phyloP scores from a whole-genome alignment of 2,329 filamentous ascomycete species.

The Dactylellina haptotyla region DNA sequence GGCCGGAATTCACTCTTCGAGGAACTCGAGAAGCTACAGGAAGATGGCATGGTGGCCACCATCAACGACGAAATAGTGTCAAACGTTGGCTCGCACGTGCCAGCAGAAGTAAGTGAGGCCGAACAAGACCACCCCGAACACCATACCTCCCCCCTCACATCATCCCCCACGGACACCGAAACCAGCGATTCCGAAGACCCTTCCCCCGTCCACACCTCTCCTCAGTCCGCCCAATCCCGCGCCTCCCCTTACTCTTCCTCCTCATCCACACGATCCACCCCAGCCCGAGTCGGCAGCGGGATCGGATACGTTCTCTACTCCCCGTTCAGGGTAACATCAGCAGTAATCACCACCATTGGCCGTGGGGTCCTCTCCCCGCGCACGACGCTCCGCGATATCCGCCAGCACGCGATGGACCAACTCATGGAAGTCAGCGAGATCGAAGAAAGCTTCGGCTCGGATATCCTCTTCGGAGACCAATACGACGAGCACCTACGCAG shows the following conservation, averaged over 20 bases:
- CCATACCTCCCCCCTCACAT: conserved; percentile 17
- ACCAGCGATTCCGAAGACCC: conserved; percentile 52
- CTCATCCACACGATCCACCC: conserved; percentile 23
- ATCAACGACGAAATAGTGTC: conserved; percentile 47
- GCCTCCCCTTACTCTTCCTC: conserved; percentile 22
- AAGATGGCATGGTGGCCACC: conserved; percentile 36
- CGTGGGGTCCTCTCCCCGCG: conserved; percentile 45
- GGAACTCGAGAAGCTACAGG: conserved; percentile 46
- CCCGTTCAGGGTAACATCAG: conserved; percentile 42
- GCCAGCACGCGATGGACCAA: conserved; percentile 51
- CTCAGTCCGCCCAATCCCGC: background rate
- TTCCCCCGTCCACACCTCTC: conserved; percentile 22
- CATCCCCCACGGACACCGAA: conserved; percentile 53
- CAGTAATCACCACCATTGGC: conserved; percentile 41
- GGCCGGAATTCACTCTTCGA: conserved; percentile 47
- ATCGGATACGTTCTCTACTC: conserved; percentile 47
- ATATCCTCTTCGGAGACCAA: conserved; percentile 51
- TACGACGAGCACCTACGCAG: conserved; percentile 50
- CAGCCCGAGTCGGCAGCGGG: conserved; percentile 25
- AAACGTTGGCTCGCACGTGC: conserved; percentile 28
- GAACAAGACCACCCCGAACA: conserved; percentile 23
- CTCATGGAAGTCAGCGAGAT: conserved; percentile 45
- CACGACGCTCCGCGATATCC: conserved; percentile 40
- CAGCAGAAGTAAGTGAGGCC: conserved; percentile 46
- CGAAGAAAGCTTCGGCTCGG: conserved; percentile 48